Conservation (phyloP, 352 stramenopile species). For the Pythium oligandrum region DNA sequence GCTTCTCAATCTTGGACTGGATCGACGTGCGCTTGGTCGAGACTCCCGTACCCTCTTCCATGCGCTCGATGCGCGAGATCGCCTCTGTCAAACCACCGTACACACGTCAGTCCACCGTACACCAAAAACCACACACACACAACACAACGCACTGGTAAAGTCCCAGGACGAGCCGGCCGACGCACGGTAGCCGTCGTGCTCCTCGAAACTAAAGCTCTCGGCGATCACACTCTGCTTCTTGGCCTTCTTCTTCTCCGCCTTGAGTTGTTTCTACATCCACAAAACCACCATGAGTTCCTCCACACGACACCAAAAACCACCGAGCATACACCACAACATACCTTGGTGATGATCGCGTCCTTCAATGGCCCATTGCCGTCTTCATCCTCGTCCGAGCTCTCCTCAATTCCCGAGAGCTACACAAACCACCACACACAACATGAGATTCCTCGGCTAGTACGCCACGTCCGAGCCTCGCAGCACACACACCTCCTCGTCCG, state of each 20-base stretch:
- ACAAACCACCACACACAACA: constrained; percentile 2
- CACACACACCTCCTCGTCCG: constrained; percentile 61
- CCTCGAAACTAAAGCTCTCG: constrained; percentile 87
- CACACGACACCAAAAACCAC: not conserved
- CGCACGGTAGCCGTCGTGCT: constrained; percentile 44
- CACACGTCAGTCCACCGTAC: not conserved
- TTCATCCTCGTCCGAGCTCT: constrained; percentile 66
- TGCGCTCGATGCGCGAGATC: constrained; percentile 80
- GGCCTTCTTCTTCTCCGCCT: constrained; percentile 25
- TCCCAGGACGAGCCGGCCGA: constrained; percentile 75
- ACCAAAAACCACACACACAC: not conserved
- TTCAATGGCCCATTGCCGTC: constrained; percentile 36
- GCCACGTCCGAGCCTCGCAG: not conserved
- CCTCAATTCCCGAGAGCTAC: constrained; percentile 59
- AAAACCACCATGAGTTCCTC: not conserved
- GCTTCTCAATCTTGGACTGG: constrained; percentile 83
- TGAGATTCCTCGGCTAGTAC: not conserved
- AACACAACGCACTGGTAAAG: constrained; percentile 54
- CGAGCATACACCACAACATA: constrained; percentile 8
- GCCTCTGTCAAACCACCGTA: constrained; percentile 25
- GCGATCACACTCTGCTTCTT: constrained; percentile 59
- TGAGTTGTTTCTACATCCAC: constrained; percentile 35
- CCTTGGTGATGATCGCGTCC: constrained; percentile 67
- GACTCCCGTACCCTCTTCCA: constrained; percentile 42
- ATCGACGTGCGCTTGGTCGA: constrained; percentile 77